Base-by-base conservation (phyloP, 176 grass and related monocot genomes). In the Themeda triandra region DNA sequence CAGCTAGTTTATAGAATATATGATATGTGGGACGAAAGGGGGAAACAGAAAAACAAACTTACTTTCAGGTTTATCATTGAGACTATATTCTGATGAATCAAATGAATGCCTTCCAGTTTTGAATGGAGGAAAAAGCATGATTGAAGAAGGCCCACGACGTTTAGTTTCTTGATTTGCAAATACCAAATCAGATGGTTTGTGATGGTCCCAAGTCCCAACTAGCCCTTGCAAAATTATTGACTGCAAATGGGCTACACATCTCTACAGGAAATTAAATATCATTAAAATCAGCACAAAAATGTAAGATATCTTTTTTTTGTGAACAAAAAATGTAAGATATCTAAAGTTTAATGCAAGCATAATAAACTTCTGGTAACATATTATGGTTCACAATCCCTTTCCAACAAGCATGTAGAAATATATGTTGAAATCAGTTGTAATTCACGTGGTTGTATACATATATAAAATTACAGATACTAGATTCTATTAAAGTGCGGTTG, bases 41-140 rank as follows among this genome's bases (percentile, higher is more conserved):
- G 17, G 63, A 63, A 63, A 63, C 4, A 25, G 4, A 13, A 67
- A 8, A 8, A 4, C 15, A 8, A 30, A 66, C 46, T 13, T 76
- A 76, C 73, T 60, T 46, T 86, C 9, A 79, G 53, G 64, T 72
- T 10, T 72, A 72, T 86, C 84, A 51, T 48, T 30, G 21, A 48
- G 67, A 86, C 44, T 80, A 49, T 86, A 86, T 21, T 15, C 15
- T 45, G 14, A 37, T 45, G 14, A 37, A 72, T 40, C 4, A 10
- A 80, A 86, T 1, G 6, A 0, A 72, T 86, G 67, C 0, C 0
- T 10, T 15, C 4, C 73, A 0, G 12, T 14, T 40, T 11, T 86
- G 66, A 72, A 86, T 37, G 76, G 14, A 71, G 63, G 63, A 14
- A 66, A 66, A 66, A 18, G 5, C 29, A 31, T 66, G 29, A 9